These are phyloP conservation scores for Pyrenophora graminea DNA, from an alignment of 2,329 filamentous ascomycete genomes.

Conservation along the genomic window DNA sequence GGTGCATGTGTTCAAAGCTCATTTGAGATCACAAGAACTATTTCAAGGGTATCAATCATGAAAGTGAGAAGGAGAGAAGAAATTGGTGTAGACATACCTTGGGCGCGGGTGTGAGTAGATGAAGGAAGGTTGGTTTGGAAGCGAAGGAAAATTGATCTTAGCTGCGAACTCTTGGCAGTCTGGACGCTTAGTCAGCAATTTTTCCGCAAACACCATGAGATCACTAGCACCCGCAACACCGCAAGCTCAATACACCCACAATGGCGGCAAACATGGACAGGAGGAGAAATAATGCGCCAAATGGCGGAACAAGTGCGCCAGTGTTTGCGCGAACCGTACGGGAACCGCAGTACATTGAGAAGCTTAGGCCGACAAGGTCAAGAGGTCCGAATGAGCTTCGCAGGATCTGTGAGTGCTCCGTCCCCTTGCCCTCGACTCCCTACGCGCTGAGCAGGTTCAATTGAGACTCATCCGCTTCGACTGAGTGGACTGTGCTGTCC, in stretches of 20 bases:
- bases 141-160: slow-evolving; percentile 34
- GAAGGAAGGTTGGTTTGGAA: slow-evolving; percentile 24
- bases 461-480: not conserved
- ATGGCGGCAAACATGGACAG: slow-evolving; percentile 61
- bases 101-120: slow-evolving; percentile 21
- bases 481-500: not conserved
- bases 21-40: slow-evolving; percentile 60
- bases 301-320: slow-evolving; percentile 74
- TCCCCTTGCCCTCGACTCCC: not conserved
- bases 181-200: slow-evolving; percentile 35
- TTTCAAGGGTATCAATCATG: slow-evolving; percentile 60
- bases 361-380: slow-evolving; percentile 57
- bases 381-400: slow-evolving; percentile 73
- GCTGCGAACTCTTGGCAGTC: slow-evolving; percentile 37
- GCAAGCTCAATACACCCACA: slow-evolving; percentile 11
- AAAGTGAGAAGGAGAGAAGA: slow-evolving; percentile 18
- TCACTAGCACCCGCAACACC: slow-evolving; percentile 10
- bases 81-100: slow-evolving; percentile 30
- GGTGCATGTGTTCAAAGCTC: slow-evolving; percentile 65
- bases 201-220: slow-evolving; percentile 19
- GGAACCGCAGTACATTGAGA: slow-evolving; percentile 52
- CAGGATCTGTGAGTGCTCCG: slow-evolving; percentile 74
- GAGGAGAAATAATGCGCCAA: slow-evolving; percentile 86
- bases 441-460: not conserved
- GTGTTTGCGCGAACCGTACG: slow-evolving; percentile 63